Conservation (phyloP, 768 basidiomycete species). For the Dioszegia aurantiaca region DNA sequence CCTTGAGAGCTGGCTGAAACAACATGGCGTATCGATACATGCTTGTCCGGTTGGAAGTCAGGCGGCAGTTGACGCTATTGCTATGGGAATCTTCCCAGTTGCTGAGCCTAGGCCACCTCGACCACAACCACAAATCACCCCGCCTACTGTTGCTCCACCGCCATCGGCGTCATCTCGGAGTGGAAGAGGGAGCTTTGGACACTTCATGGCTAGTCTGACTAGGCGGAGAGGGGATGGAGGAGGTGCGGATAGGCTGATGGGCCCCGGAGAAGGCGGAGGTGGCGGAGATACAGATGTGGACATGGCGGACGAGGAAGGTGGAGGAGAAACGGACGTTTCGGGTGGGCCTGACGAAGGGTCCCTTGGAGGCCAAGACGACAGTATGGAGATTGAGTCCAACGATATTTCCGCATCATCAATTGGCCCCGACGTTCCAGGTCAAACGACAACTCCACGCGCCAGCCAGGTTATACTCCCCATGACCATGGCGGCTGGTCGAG, state of each 20-base stretch:
- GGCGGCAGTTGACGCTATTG: slow-evolving; percentile 35
- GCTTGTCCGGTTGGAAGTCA: slow-evolving; percentile 70
- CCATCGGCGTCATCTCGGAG: not conserved
- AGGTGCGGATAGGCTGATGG: not conserved
- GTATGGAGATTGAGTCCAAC: slow-evolving; percentile 54
- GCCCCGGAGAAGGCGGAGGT: not conserved
- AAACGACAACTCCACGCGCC: slow-evolving; percentile 41
- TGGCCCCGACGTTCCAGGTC: slow-evolving; percentile 4
- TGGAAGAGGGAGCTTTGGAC: slow-evolving; percentile 12
- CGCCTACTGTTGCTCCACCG: not conserved
- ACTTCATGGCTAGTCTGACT: slow-evolving; percentile 12
- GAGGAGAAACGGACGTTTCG: slow-evolving; percentile 55
- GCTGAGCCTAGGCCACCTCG: not conserved
- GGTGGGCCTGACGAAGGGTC: slow-evolving; percentile 69
- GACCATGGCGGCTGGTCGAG: slow-evolving; percentile 29
- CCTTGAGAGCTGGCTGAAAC: slow-evolving; percentile 85
- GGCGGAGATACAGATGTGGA: slow-evolving; percentile 44
- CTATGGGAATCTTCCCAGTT: slow-evolving; percentile 9
- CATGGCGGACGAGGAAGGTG: slow-evolving; percentile 48
- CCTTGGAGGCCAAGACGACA: slow-evolving; percentile 57
- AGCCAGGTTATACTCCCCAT: slow-evolving; percentile 29
- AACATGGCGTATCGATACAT: slow-evolving; percentile 80
- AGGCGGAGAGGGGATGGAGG: slow-evolving; percentile 2
- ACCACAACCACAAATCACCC: too few relatives aligned
- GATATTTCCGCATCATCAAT: not conserved